phyloP scores from a whole-genome alignment of 192 early-diverging fungal genomes.

The Phycomyces nitens region DNA sequence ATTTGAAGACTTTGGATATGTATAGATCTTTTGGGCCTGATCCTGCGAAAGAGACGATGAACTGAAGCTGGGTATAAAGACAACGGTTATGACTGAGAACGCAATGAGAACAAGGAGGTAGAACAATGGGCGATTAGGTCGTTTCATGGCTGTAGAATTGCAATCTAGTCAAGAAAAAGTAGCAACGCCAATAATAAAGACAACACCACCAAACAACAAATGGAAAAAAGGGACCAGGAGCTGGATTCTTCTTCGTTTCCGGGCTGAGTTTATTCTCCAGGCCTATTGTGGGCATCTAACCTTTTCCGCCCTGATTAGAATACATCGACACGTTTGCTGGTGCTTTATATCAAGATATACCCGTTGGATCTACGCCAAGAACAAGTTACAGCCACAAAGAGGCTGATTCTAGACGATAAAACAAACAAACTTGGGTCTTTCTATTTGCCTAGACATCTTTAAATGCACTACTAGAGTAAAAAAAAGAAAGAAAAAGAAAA shows the following conservation, averaged over 20 bases:
- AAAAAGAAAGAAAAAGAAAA: too few relatives aligned
- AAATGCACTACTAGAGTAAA: too few relatives aligned
- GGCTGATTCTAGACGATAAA: conserved; percentile 1
- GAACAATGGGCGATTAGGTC: neutral
- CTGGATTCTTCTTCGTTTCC: too few relatives aligned
- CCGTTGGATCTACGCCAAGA: neutral
- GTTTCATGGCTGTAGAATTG: neutral
- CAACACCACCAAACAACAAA: neutral
- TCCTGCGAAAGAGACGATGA: neutral
- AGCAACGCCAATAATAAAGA: neutral
- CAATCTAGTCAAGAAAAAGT: neutral
- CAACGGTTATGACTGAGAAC: neutral
- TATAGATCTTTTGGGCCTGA: neutral
- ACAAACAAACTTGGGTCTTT: too few relatives aligned
- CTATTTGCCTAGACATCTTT: too few relatives aligned
- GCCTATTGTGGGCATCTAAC: neutral
- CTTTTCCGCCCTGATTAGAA: neutral
- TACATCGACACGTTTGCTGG: neutral
- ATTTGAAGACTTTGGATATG: neutral
- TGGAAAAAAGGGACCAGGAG: neutral
- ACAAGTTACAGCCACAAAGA: neutral
- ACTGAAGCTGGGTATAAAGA: neutral
- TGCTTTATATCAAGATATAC: neutral
- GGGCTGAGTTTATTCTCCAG: neutral
- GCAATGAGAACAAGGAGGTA: neutral